Base-by-base conservation (phyloP, 139 green algal species). In the Tetraselmis striata region DNA sequence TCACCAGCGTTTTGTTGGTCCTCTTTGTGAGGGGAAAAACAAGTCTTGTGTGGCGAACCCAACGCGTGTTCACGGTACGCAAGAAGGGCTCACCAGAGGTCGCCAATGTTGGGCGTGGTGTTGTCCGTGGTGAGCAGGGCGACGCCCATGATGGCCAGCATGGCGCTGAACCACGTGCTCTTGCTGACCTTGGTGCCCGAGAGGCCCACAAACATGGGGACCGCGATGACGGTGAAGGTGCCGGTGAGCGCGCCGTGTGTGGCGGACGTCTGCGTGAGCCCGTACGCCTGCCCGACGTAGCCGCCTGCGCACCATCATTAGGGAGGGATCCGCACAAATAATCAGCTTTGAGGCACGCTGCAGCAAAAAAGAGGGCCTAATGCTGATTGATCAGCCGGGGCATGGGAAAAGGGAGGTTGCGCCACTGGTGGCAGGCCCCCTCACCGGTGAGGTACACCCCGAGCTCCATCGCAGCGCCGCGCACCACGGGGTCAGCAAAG, bases 151-250 rank as follows among this genome's bases (percentile, higher is more conserved):
- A 91, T 32, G 23, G 89, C 89, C 1, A 86, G 77, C n/a, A 77
- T 85, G 24, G 83, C 88, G 1, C 82, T 82, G 0, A 76, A 29
- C 90, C 90, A 93, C 1, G 83, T 89, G 75, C 77, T 28, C 29
- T 1, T 26, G 0, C 78, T n/a, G 2, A 92, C 86, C n/a, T 84
- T 75, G 0, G 76, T 74, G 29, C 90, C 90, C 0, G 67, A 77
- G 2, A 88, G 67, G 59, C 83, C 87, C 22, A 86, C 88, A 32
- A 91, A 77, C 26, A 92, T 59, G 1, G 90, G 86, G 23, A 93
- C 88, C n/a, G 85, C 80, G 30, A 92, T 83, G 22, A 89, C 85
- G 0, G 85, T 89, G 79, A 89, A 86, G 1, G 85, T 84, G 67
- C 82, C 85, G 1, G 85, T 85, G 85, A 89, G 84, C 1, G 85